phyloP scores from a whole-genome alignment of 1,284 basidiomycete genomes.

The Xerocomus nothofagi region DNA sequence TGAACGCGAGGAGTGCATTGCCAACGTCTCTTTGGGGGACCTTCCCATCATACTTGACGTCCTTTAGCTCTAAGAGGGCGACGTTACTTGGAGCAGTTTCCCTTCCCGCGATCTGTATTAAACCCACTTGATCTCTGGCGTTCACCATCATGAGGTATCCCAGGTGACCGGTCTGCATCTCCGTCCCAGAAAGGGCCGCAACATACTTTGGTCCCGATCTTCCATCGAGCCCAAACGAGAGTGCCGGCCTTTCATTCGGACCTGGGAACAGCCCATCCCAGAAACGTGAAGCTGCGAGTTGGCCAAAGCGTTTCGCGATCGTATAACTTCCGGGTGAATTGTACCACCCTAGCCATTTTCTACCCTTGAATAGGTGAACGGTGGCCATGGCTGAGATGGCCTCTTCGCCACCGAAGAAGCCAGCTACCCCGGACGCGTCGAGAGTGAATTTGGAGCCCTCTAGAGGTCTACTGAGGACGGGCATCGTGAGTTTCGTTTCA shows the following conservation, averaged over 20 bases:
- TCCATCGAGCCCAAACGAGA: conserved; percentile 33
- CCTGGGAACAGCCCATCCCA: conserved; percentile 38
- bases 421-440: conserved; percentile 28
- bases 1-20: conserved; percentile 15
- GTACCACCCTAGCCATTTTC: conserved; percentile 37
- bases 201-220: conserved; percentile 27
- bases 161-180: conserved; percentile 30
- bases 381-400: conserved; percentile 37
- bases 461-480: conserved; percentile 17
- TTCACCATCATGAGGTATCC: conserved; percentile 28
- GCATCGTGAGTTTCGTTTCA: conserved; percentile 10
- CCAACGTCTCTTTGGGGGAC: conserved; percentile 6
- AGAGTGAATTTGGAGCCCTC: conserved; percentile 18
- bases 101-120: conserved; percentile 14
- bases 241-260: conserved; percentile 28
- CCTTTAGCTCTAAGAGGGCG: conserved; percentile 21
- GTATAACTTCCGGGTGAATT: conserved; percentile 36
- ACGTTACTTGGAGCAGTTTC: conserved; percentile 20
- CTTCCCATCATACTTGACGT: conserved; percentile 20
- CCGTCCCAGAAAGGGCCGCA: conserved; percentile 29
- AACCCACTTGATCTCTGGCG: conserved; percentile 6
- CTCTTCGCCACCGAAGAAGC: conserved; percentile 37
- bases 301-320: conserved; percentile 30
- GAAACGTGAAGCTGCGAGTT: conserved; percentile 26
- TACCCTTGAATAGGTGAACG: conserved; percentile 29